Conservation (phyloP, 2,329 filamentous ascomycete genomes). For the Fusarium sp. region DNA sequence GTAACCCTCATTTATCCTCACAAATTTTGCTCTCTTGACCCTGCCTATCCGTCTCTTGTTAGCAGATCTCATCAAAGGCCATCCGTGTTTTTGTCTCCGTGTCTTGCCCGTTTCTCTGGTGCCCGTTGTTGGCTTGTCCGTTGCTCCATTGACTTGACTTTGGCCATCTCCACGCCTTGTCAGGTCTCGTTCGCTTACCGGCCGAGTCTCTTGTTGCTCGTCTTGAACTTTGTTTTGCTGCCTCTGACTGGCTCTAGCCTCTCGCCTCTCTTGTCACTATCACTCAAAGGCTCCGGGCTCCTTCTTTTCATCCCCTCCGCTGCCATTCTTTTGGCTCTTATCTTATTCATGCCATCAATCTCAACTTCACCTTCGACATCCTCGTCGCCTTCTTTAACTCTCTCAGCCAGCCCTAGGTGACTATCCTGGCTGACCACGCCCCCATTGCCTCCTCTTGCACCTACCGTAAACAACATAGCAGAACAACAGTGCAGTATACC, state of each 20-base stretch:
- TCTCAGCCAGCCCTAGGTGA: slow-evolving; percentile 41
- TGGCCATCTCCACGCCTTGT: slow-evolving; percentile 40
- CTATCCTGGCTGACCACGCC: slow-evolving; percentile 35
- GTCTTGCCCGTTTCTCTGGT: slow-evolving; percentile 46
- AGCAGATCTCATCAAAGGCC: slow-evolving; percentile 19
- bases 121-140: slow-evolving; percentile 38
- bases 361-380: slow-evolving; percentile 37
- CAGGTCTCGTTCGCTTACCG: slow-evolving; percentile 42
- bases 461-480: slow-evolving; percentile 16
- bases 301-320: slow-evolving; percentile 39
- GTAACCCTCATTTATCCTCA: slow-evolving; percentile 31
- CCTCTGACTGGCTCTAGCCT: slow-evolving; percentile 38
- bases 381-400: slow-evolving; percentile 31
- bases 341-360: slow-evolving; percentile 39
- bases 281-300: slow-evolving; percentile 33
- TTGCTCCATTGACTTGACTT: slow-evolving; percentile 45
- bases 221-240: slow-evolving; percentile 46
- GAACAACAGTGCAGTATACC: slow-evolving; percentile 25
- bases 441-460: slow-evolving; percentile 21
- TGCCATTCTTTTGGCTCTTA: slow-evolving; percentile 37
- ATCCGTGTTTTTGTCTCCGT: slow-evolving; percentile 29
- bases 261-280: slow-evolving; percentile 40
- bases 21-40: slow-evolving; percentile 12
- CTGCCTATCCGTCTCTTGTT: slow-evolving; percentile 5
- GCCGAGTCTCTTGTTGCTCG: slow-evolving; percentile 41